These are phyloP conservation scores for Miamiensis avidus DNA, from an alignment of 169 alveolate genomes.

Conservation along the genomic window DNA sequence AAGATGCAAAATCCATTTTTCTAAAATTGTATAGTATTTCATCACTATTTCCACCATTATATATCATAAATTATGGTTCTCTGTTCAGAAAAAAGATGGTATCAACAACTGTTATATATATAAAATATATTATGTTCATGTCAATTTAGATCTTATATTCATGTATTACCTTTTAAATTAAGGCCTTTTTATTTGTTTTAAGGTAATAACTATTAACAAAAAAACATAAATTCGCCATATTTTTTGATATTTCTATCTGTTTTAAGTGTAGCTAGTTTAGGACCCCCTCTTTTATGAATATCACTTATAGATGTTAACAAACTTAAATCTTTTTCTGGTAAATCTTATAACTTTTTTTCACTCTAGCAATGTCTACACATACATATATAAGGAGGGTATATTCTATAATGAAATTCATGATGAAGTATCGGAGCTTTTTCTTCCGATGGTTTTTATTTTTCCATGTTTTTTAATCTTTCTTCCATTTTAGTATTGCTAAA, in stretches of 20 bases:
- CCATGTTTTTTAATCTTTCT: neutral
- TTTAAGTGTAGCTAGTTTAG: neutral
- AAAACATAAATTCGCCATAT: neutral
- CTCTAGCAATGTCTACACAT: neutral
- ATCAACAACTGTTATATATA: neutral
- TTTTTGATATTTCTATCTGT: neutral
- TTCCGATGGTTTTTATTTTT: neutral
- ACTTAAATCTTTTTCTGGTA: neutral
- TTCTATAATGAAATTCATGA: neutral
- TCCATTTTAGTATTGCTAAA: too few relatives aligned
- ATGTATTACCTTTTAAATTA: too few relatives aligned
- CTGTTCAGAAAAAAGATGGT: neutral
- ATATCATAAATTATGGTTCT: neutral
- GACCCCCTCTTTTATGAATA: neutral
- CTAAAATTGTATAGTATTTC: neutral
- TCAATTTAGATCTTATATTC: too few relatives aligned
- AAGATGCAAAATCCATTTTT: neutral
- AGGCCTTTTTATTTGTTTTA: too few relatives aligned
- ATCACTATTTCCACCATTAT: neutral
- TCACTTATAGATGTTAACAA: neutral
- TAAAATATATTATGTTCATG: too few relatives aligned
- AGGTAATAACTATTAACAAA: neutral
- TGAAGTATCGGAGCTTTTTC: neutral
- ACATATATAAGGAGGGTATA: neutral
- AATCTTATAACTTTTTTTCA: neutral